Evolutionary conservation across 2,329 filamentous ascomycete species (phyloP), one percentile per base, ranked within the genome.

Genomic region (Talaromyces marneffei): DNA sequence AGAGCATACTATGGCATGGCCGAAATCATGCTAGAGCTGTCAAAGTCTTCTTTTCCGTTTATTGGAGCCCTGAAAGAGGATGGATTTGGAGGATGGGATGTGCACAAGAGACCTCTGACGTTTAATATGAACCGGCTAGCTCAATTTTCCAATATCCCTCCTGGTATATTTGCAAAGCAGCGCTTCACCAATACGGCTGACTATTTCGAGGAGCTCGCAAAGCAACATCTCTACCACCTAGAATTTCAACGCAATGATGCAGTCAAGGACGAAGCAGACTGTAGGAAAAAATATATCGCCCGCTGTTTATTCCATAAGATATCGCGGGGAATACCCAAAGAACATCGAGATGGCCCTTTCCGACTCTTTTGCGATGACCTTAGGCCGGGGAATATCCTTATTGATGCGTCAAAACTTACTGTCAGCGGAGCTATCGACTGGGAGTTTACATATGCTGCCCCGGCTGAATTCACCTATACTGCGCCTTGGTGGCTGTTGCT

Each of bases 321-420:
- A 37, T 66, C 64, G 12, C 66, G 63, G 18, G 57, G 65, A n/a
- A 61, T 68, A 57, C 62, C 64, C 31, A 59, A 20, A 5, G 58
- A 63, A 37, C 53, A 69, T 48, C 62, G 64, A 54, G 63, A 64
- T 25, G 66, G 70, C 8, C 68, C 68, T n/a, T 72, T 74, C 18
- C 39, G 40, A 42, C 61, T 62, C 25, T 62, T 71, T 55, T 74
- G 69, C 61, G 71, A 74, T 60, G 71, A 74, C 57, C 57, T 72
- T 53, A 61, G 63, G 7, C 70, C 69, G 4, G 68, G 63, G 6
- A 70, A 70, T 63, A 64, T 69, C 5, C 63, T 72, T 63, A 57
- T 68, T 59, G 65, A 69, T 62, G 57, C 65, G 52, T 61, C 53
- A 60, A 61, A 60, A 23, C 64, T 65, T 50, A 39, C 37, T 57